Percentiles rank a stretch among this genome's conserved stretches.
phyloP scores from a whole-genome alignment of 768 basidiomycete species.

The Coprinellus micaceus region DNA sequence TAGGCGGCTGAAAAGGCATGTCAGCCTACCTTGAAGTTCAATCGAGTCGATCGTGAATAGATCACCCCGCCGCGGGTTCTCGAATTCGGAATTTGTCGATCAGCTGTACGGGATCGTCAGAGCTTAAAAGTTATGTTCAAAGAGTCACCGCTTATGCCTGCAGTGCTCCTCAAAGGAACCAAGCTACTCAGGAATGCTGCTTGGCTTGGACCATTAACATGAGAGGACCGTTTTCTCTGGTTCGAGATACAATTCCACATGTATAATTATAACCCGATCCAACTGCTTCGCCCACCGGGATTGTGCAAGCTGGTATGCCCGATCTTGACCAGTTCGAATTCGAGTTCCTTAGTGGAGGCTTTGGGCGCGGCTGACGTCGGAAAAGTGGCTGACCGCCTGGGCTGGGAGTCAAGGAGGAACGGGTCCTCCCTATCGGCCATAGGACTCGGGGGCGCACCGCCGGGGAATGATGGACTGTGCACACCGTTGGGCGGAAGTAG shows the following conservation, averaged over 20 bases:
- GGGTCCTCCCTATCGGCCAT: slow-evolving; percentile 56
- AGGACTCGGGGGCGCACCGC: slow-evolving; percentile 52
- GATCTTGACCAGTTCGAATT: slow-evolving; percentile 72
- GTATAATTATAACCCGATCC: slow-evolving; percentile 69
- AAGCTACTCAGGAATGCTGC: too few relatives aligned
- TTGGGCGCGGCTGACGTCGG: neutral
- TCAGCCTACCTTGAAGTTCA: slow-evolving; percentile 30
- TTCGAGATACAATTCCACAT: too few relatives aligned
- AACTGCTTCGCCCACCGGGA: slow-evolving; percentile 84
- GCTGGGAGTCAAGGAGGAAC: slow-evolving; percentile 14
- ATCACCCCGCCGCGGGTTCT: slow-evolving; percentile 4
- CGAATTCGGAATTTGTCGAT: too few relatives aligned
- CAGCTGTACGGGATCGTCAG: too few relatives aligned
- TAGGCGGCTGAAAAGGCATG: slow-evolving; percentile 16
- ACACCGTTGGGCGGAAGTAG: slow-evolving; percentile 15
- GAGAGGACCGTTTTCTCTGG: too few relatives aligned
- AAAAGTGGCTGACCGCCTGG: slow-evolving; percentile 10
- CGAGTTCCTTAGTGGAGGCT: slow-evolving; percentile 7
- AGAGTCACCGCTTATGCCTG: too few relatives aligned
- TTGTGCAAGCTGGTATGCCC: slow-evolving; percentile 94
- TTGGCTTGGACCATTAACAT: too few relatives aligned
- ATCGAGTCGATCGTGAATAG: slow-evolving; percentile 21
- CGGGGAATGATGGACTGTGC: slow-evolving; percentile 19
- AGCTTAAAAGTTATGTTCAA: too few relatives aligned
- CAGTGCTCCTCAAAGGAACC: too few relatives aligned